A percentile compares a stretch with the other conserved stretches of the same genome.
Evolutionary conservation across 2,329 filamentous ascomycete genomes (phyloP).

Genomic region (Cercospora sp.): DNA sequence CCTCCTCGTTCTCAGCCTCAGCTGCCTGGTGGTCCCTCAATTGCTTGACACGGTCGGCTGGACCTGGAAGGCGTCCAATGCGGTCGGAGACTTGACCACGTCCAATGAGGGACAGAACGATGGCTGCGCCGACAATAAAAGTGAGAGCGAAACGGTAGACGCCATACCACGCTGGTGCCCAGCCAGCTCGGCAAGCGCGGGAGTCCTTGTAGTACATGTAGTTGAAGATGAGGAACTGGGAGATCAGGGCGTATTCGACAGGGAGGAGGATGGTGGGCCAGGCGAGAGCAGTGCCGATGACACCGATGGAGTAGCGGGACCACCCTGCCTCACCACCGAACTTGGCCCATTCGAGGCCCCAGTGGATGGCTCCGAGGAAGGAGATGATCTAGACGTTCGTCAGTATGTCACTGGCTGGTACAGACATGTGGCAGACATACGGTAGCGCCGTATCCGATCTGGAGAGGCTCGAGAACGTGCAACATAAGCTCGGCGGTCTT

Average conservation of each 20-base stretch:
- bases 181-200: constrained; percentile 69
- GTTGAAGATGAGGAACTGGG: constrained; percentile 82
- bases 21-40: constrained; percentile 45
- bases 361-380: constrained; percentile 91
- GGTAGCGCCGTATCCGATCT: constrained; percentile 87
- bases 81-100: constrained; percentile 72
- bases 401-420: not conserved
- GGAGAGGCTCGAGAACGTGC: constrained; percentile 76
- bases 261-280: constrained; percentile 90
- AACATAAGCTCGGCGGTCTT: constrained; percentile 72
- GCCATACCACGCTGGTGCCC: constrained; percentile 81
- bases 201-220: constrained; percentile 84
- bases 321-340: constrained; percentile 68
- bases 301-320: constrained; percentile 79
- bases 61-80: constrained; percentile 49
- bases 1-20: constrained; percentile 37
- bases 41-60: constrained; percentile 52
- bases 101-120: constrained; percentile 78
- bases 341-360: constrained; percentile 83
- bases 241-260: constrained; percentile 78
- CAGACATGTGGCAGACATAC: constrained; percentile 49
- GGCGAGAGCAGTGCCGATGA: constrained; percentile 75
- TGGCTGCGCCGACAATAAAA: constrained; percentile 80
- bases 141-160: constrained; percentile 92
- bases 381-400: constrained; percentile 70